Percentiles rank a stretch among this genome's conserved stretches.
phyloP scores from a whole-genome alignment of 1,139 yeast species.

The Kluyveromyces sp. region DNA sequence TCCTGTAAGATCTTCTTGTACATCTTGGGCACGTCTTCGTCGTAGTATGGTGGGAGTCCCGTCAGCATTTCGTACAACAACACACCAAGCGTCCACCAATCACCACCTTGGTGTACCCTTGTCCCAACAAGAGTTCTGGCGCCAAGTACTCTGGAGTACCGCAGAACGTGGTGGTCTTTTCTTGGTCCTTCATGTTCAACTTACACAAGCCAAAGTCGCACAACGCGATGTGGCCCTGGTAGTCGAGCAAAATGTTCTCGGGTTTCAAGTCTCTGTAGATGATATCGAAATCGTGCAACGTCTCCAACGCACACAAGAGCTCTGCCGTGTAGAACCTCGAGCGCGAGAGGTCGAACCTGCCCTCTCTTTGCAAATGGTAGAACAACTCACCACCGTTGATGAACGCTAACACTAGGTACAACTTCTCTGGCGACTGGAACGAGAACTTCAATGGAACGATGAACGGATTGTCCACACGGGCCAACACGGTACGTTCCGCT shows the following conservation, averaged over 20 bases:
- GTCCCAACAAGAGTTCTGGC: constrained; percentile 82
- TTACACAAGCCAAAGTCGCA: constrained; percentile 96
- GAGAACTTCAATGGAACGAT: constrained; percentile 95
- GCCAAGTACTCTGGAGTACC: constrained; percentile 93
- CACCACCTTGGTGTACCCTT: constrained; percentile 95
- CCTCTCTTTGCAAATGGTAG: constrained; percentile 88
- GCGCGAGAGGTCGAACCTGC: constrained; percentile 80
- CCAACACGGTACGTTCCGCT: constrained; percentile 91
- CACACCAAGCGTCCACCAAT: constrained; percentile 97
- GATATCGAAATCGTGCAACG: constrained; percentile 84
- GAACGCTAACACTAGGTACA: constrained; percentile 82
- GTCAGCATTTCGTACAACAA: constrained; percentile 92
- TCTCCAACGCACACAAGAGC: constrained; percentile 82
- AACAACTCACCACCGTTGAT: constrained; percentile 97
- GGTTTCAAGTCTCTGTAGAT: constrained; percentile 95
- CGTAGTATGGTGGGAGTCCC: constrained; percentile 93
- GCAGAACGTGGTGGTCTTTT: constrained; percentile 92
- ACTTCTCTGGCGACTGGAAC: constrained; percentile 91
- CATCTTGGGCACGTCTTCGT: constrained; percentile 91
- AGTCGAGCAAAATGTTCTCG: constrained; percentile 86
- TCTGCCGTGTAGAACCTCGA: constrained; percentile 94
- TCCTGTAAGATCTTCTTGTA: constrained; percentile 86
- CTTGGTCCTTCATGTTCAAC: constrained; percentile 88
- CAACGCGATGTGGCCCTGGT: constrained; percentile 92
- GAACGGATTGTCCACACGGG: constrained; percentile 91